Evolutionary conservation across 805 yeast genomes (phyloP).

Genomic region (Komagataella pseudopastoris): DNA sequence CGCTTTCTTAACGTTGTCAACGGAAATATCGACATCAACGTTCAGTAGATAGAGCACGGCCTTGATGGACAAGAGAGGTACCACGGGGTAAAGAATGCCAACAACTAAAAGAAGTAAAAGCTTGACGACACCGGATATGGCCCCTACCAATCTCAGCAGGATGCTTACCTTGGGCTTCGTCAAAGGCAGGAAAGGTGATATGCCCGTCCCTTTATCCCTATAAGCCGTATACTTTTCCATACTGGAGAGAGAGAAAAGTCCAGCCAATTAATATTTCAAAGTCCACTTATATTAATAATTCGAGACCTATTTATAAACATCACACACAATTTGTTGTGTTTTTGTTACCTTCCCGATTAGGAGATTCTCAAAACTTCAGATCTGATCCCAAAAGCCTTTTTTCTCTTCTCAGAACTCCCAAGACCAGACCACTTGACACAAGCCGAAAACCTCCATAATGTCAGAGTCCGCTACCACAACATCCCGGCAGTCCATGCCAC

Average conservation of each 20-base stretch:
- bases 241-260: not conserved
- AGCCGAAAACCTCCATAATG: not conserved
- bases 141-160: slow-evolving; percentile 5
- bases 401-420: not conserved
- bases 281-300: not conserved
- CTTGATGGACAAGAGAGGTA: slow-evolving; percentile 6
- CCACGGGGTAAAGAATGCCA: slow-evolving; percentile 8
- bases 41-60: slow-evolving; percentile 11
- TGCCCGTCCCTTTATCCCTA: slow-evolving; percentile 90
- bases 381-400: not conserved
- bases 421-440: not conserved
- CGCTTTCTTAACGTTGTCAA: slow-evolving; percentile 37
- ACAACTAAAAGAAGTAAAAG: slow-evolving; percentile 15
- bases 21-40: slow-evolving; percentile 15
- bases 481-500: not conserved
- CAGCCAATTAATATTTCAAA: not conserved
- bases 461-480: not conserved
- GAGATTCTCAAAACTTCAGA: not conserved
- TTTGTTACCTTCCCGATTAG: not conserved
- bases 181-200: slow-evolving; percentile 71
- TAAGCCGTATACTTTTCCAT: slow-evolving; percentile 81
- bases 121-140: slow-evolving; percentile 10
- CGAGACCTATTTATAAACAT: not conserved
- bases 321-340: not conserved
- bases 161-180: slow-evolving; percentile 10